Base-by-base conservation (phyloP, 495 filamentous ascomycete species). In the Oleoguttula mirabilis region DNA sequence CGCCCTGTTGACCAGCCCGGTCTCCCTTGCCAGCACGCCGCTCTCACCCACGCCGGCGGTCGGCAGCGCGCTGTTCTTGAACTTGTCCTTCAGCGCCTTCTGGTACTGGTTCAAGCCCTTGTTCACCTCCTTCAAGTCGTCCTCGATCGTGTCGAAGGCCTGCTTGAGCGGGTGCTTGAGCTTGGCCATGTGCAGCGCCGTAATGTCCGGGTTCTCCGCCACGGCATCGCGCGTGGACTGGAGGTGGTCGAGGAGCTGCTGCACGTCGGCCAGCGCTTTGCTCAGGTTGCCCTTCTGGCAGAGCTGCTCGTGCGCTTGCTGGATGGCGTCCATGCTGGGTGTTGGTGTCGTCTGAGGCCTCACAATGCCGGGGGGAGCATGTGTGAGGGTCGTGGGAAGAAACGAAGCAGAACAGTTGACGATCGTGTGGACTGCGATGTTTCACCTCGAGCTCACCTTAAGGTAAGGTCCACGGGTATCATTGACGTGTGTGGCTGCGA, bases 91-190 rank as follows among this genome's bases (percentile, higher is more conserved):
- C 27, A 96, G 60, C 2, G 81, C 71, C 52, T 87, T 93, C 40
- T 76, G 75, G 61, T 90, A 88, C 35, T 79, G 80, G 55, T 76
- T 84, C 21, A 90, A 73, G 2, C 77, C 73, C 45, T 73, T 75
- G 40, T 93, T 75, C 3, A 85, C 77, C 34, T 82, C 79, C 54
- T 84, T 88, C 39, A 95, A 67, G 54, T 78, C 77, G 30, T 80
- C 79, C 45, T 80, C 82, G 32, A 94, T 72, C 8, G 68, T 67
- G 19, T 92, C 84, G 43, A 98, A 78, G 0, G 79, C 76, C 24
- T 76, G 61, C 50, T 83, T 86, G 27, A 90, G 65, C 0, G 86
- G 80, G 48, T 77, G 87, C 53, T 94, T 86, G 8, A 92, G 75
- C 56, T 82, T 90, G 2, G 81, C 79, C 23, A 98, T 66, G 14